A percentile compares a stretch with the other conserved stretches of the same genome.
phyloP scores from a whole-genome alignment of 495 filamentous ascomycete species.

The Hypoxylon lienhwacheense region DNA sequence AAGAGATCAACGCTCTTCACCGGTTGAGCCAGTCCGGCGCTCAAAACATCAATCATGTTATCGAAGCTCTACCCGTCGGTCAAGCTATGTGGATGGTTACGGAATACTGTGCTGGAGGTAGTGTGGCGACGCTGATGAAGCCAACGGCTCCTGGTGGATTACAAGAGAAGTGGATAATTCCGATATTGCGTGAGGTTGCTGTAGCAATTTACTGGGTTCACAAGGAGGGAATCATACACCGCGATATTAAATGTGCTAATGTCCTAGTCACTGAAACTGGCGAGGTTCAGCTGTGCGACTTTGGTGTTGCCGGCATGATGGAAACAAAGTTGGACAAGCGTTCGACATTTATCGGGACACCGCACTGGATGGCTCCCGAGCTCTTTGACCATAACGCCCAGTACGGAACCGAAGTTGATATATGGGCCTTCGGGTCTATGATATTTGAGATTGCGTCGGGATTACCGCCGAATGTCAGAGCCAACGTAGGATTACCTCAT shows the following conservation, averaged over 20 bases:
- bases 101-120: conserved; percentile 93
- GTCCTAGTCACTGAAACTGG: conserved; percentile 88
- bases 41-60: conserved; percentile 86
- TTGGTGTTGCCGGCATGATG: conserved; percentile 87
- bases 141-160: conserved; percentile 69
- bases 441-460: conserved; percentile 91
- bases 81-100: conserved; percentile 93
- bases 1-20: conserved; percentile 85
- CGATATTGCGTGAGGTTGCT: conserved; percentile 84
- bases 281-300: conserved; percentile 88
- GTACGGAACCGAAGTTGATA: conserved; percentile 76
- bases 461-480: conserved; percentile 67
- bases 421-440: conserved; percentile 94
- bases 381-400: conserved; percentile 61
- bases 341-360: conserved; percentile 90
- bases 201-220: conserved; percentile 85
- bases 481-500: conserved; percentile 51
- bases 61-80: conserved; percentile 84
- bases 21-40: conserved; percentile 81
- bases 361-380: conserved; percentile 97
- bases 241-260: conserved; percentile 96
- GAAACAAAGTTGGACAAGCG: conserved; percentile 83
- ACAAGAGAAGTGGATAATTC: conserved; percentile 86
- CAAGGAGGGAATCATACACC: conserved; percentile 88
- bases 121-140: conserved; percentile 80